Evolutionary conservation across 768 basidiomycete genomes (phyloP).

Genomic region (Sporobolomyces phaffii): DNA sequence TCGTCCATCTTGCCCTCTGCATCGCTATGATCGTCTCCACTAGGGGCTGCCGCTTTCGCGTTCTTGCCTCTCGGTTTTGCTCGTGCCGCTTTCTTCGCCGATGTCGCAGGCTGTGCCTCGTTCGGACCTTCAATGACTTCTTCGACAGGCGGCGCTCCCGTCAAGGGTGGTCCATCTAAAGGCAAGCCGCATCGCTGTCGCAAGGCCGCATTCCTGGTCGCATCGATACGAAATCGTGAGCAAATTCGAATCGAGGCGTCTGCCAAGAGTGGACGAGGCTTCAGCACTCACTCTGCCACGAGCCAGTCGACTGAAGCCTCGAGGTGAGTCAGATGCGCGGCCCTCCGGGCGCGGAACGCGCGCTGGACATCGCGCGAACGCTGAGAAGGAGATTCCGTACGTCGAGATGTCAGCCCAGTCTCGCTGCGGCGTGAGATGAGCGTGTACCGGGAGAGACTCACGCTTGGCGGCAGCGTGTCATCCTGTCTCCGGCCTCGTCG

Average conservation of each 20-base stretch:
- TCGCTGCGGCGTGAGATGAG: not conserved
- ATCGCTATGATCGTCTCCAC: not conserved
- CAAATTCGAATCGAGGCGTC: too few species aligned
- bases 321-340: not conserved
- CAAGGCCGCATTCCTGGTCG: not conserved
- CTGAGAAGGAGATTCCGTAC: not conserved
- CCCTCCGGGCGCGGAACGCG: constrained; percentile 5
- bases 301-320: not conserved
- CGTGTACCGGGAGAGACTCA: not conserved
- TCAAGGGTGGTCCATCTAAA: not conserved
- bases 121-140: not conserved
- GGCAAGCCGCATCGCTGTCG: not conserved
- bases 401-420: not conserved
- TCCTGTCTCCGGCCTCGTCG: constrained; percentile 2
- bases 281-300: not conserved
- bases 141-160: not conserved
- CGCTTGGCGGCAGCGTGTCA: constrained; percentile 1
- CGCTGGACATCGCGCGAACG: constrained; percentile 10
- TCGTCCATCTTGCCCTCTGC: not conserved
- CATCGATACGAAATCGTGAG: not conserved
- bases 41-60: not conserved
- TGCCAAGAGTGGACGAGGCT: too few species aligned
- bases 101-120: not conserved
- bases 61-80: not conserved
- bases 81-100: not conserved